Evolutionary conservation across 2,329 filamentous ascomycete genomes (phyloP).

Genomic region (Epichloe coenophiala): DNA sequence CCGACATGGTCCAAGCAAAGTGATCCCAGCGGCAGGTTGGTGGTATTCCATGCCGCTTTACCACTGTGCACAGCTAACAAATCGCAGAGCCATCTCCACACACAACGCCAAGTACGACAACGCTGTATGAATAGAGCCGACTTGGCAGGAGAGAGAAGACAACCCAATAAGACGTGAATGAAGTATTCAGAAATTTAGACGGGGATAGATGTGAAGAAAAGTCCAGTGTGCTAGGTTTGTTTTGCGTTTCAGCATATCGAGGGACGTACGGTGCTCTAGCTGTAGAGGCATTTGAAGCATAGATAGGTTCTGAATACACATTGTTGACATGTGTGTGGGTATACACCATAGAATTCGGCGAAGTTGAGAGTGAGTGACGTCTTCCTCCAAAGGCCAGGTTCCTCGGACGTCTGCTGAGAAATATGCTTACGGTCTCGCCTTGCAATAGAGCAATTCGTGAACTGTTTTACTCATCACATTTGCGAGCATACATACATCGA

Average conservation of each 20-base stretch:
- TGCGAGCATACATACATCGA: too few species aligned
- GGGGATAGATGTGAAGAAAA: neutral
- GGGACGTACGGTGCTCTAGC: neutral
- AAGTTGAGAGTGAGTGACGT: too few species aligned
- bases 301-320: neutral
- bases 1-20: constrained; percentile 95
- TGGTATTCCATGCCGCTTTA: constrained; percentile 1
- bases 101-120: constrained; percentile 62
- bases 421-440: too few species aligned
- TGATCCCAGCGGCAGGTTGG: constrained; percentile 79
- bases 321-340: neutral
- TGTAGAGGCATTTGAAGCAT: neutral
- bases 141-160: neutral
- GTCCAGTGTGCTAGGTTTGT: neutral
- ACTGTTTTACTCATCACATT: too few species aligned
- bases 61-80: constrained; percentile 7
- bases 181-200: neutral
- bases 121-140: constrained; percentile 19
- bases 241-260: neutral
- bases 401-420: too few species aligned
- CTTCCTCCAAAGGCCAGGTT: too few species aligned
- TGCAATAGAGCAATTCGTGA: too few species aligned
- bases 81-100: constrained; percentile 55
- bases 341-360: too few species aligned
- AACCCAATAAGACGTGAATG: neutral